These are phyloP conservation scores for Graphilbum ipis-grandicollis DNA, from an alignment of 2,329 filamentous ascomycete species.

Conservation along the genomic window DNA sequence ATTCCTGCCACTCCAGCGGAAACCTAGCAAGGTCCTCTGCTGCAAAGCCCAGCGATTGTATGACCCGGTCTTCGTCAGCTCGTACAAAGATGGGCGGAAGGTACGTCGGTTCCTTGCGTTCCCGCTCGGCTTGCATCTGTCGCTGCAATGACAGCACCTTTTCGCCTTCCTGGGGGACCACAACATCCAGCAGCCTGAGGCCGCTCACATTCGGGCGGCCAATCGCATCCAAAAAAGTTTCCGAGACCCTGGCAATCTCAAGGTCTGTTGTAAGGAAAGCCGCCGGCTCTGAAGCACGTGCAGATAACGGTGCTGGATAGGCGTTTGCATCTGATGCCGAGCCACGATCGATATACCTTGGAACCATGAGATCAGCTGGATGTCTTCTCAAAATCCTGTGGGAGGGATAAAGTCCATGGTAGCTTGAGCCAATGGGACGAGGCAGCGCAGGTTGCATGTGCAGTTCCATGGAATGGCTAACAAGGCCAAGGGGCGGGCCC, in stretches of 20 bases:
- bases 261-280: conserved; percentile 42
- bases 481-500: conserved; percentile 19
- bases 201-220: conserved; percentile 29
- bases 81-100: conserved; percentile 44
- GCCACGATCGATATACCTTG: conserved; percentile 33
- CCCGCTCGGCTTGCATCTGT: conserved; percentile 38
- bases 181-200: conserved; percentile 35
- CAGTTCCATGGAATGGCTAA: conserved; percentile 26
- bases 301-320: conserved; percentile 26
- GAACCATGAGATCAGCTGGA: conserved; percentile 26
- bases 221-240: conserved; percentile 36
- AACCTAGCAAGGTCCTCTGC: conserved; percentile 34
- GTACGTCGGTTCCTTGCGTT: conserved; percentile 41
- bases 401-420: conserved; percentile 22
- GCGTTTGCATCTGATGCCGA: conserved; percentile 29
- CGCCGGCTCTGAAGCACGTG: conserved; percentile 29
- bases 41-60: conserved; percentile 35
- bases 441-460: conserved; percentile 25
- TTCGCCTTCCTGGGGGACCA: conserved; percentile 32
- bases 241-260: conserved; percentile 38
- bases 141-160: conserved; percentile 31
- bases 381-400: conserved; percentile 38
- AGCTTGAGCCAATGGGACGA: conserved; percentile 25
- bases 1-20: conserved; percentile 34
- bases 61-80: conserved; percentile 34